Conservation (phyloP, 2,329 filamentous ascomycete species). For the Botrytis tulipae region DNA sequence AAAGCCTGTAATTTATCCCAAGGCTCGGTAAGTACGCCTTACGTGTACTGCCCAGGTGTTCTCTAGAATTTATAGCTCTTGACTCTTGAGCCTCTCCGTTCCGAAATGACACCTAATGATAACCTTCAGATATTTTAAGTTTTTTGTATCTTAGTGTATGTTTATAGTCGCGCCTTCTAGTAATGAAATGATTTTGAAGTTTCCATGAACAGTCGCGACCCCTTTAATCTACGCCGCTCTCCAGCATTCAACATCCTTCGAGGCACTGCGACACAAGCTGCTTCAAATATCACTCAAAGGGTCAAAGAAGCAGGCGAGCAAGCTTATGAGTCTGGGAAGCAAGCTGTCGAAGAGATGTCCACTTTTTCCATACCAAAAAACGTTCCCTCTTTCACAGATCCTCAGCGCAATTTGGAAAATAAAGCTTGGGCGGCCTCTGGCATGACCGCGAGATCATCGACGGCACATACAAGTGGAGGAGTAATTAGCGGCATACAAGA, state of each 20-base stretch:
- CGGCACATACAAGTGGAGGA: constrained; percentile 35
- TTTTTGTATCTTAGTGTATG: constrained; percentile 7
- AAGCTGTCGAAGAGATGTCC: constrained; percentile 52
- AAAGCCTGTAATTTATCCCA: constrained; percentile 12
- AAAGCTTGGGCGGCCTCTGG: constrained; percentile 59
- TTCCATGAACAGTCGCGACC: constrained; percentile 42
- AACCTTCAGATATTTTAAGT: neutral
- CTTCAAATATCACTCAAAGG: constrained; percentile 46
- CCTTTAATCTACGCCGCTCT: constrained; percentile 40
- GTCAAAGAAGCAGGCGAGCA: constrained; percentile 50
- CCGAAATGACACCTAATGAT: constrained; percentile 1
- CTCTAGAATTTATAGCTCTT: neutral
- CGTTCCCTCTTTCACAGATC: constrained; percentile 65
- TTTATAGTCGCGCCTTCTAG: constrained; percentile 28
- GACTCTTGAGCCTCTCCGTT: neutral
- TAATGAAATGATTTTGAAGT: constrained; percentile 31
- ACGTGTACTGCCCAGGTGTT: constrained; percentile 19
- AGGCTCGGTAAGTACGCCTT: constrained; percentile 15
- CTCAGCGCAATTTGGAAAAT: constrained; percentile 65
- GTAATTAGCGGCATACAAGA: constrained; percentile 56
- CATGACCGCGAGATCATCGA: constrained; percentile 43
- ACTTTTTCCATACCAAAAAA: constrained; percentile 65
- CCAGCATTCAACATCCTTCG: constrained; percentile 52
- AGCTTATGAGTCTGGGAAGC: constrained; percentile 46
- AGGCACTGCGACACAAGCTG: constrained; percentile 47